A percentile compares a stretch with the other conserved stretches of the same genome.
Evolutionary conservation across 768 basidiomycete species (phyloP).

Genomic region (Phallus indusiatus): DNA sequence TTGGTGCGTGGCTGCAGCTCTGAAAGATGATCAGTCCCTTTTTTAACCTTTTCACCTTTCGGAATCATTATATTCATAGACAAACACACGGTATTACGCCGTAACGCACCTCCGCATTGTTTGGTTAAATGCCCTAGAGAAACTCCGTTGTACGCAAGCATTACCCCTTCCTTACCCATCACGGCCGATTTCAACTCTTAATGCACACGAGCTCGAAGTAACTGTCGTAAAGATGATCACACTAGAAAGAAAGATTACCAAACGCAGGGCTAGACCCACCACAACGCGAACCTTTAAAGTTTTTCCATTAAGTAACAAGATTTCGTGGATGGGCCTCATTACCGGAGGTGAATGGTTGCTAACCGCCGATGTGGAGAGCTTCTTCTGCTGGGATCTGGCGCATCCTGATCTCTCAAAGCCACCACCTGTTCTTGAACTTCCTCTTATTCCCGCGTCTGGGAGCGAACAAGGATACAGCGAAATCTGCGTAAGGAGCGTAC

Average conservation of each 20-base stretch:
- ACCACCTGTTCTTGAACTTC: not conserved
- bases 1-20: not conserved
- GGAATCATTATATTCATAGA: not conserved
- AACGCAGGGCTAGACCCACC: not conserved
- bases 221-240: constrained; percentile 8
- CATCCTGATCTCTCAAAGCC: not conserved
- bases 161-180: constrained; percentile 7
- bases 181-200: not conserved
- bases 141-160: not conserved
- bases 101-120: constrained; percentile 6
- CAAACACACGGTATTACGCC: constrained; percentile 1
- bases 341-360: constrained; percentile 5
- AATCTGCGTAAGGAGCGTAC: constrained; percentile 8
- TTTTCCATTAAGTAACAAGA: not conserved
- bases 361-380: constrained; percentile 3
- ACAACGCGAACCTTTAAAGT: constrained; percentile 4
- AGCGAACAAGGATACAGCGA: constrained; percentile 9
- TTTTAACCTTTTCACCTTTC: not conserved
- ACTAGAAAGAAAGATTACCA: constrained; percentile 1
- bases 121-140: constrained; percentile 3
- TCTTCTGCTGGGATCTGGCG: constrained; percentile 8
- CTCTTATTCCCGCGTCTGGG: not conserved
- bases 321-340: constrained; percentile 8
- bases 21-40: not conserved
- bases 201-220: not conserved